Conservation (phyloP, 192 early-diverging fungal species). For the Linnemannia hyalina region DNA sequence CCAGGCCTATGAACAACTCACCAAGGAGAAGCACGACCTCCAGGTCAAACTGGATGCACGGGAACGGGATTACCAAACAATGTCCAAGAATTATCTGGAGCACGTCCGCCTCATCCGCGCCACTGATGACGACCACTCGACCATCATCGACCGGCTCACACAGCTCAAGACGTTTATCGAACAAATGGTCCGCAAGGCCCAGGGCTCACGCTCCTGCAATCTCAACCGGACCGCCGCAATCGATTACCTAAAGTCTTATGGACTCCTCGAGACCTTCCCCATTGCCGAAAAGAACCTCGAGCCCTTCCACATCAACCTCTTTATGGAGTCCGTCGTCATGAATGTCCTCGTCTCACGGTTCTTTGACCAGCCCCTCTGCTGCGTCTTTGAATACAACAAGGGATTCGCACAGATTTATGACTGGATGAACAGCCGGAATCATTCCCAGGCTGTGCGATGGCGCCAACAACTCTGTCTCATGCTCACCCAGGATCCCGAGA, state of each 20-base stretch:
- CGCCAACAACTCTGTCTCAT: conserved; percentile 52
- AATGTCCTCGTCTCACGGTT: conserved; percentile 17
- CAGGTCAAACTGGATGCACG: conserved; percentile 25
- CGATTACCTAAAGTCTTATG: conserved; percentile 25
- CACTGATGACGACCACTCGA: conserved; percentile 53
- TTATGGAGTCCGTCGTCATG: conserved; percentile 48
- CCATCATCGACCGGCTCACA: conserved; percentile 31
- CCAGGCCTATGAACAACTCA: conserved; percentile 17
- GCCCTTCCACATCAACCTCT: conserved; percentile 45
- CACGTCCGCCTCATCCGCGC: conserved; percentile 44
- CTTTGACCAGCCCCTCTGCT: conserved; percentile 43
- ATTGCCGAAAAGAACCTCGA: conserved; percentile 18
- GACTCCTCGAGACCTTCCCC: conserved; percentile 27
- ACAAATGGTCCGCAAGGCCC: conserved; percentile 40
- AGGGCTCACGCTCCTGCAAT: conserved; percentile 36
- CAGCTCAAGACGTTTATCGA: conserved; percentile 41
- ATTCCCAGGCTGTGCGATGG: conserved; percentile 41
- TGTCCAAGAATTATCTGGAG: conserved; percentile 55
- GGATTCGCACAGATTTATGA: conserved; percentile 47
- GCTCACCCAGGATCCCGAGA: conserved; percentile 40
- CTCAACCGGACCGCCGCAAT: conserved; percentile 34
- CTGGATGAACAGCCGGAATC: conserved; percentile 40
- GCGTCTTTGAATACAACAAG: conserved; percentile 45
- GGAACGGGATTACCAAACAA: conserved; percentile 41
- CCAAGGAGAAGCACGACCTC: conserved; percentile 18